Percentiles rank a stretch among this genome's conserved stretches.
Evolutionary conservation across 2,329 filamentous ascomycete species (phyloP).

Genomic region (Venturia pyrina): DNA sequence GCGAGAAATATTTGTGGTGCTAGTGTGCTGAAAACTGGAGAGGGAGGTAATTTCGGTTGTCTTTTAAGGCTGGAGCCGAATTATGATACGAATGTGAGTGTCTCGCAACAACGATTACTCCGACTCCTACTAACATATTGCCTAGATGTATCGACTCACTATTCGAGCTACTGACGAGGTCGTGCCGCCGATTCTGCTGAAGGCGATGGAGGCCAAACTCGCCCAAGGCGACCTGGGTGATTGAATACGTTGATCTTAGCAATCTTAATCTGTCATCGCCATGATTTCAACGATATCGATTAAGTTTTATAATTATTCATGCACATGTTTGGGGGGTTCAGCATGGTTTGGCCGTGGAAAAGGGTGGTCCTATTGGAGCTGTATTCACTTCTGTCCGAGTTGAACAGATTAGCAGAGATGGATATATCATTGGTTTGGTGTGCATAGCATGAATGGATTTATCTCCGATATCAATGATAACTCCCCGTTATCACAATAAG

Average conservation of each 20-base stretch:
- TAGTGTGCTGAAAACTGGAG: conserved; percentile 71
- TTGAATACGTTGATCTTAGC: background rate
- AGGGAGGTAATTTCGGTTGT: conserved; percentile 87
- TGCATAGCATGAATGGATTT: background rate
- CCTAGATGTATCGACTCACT: conserved; percentile 87
- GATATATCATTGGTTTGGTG: background rate
- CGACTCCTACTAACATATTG: conserved; percentile 15
- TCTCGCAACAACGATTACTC: background rate
- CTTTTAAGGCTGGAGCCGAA: conserved; percentile 91
- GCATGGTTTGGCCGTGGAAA: background rate
- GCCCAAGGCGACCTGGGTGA: conserved; percentile 38
- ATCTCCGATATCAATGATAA: background rate
- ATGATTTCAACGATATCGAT: no score
- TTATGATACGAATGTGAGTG: conserved; percentile 73
- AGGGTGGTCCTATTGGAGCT: background rate
- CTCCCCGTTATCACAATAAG: no score
- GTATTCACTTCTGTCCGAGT: background rate
- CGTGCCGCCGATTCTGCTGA: conserved; percentile 70
- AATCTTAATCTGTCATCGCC: background rate
- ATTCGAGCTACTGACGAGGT: conserved; percentile 87
- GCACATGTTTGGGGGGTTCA: background rate
- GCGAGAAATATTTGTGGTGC: conserved; percentile 88
- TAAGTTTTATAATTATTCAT: background rate
- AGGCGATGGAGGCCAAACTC: conserved; percentile 78
- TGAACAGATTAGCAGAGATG: background rate